A percentile compares a stretch with the other conserved stretches of the same genome.
Conservation (phyloP, 2,329 filamentous ascomycete species). For the Ophiocordyceps polyrhachis-furcata region DNA sequence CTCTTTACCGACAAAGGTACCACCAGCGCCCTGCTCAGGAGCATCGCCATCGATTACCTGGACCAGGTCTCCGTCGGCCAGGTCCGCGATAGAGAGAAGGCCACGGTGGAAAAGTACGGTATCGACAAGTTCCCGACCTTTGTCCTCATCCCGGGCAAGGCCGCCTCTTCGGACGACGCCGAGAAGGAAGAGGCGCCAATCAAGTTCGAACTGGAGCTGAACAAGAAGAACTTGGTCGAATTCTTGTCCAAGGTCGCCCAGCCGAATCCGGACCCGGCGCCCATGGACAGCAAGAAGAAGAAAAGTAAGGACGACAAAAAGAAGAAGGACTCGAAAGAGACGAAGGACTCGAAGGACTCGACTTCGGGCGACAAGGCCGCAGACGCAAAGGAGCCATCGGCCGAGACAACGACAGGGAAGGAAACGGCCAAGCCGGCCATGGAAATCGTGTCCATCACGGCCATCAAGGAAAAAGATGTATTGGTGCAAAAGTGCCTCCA, state of each 20-base stretch:
- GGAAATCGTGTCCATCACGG: conserved; percentile 41
- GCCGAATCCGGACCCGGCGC: conserved; percentile 56
- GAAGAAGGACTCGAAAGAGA: conserved; percentile 19
- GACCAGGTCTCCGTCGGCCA: conserved; percentile 65
- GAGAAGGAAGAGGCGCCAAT: conserved; percentile 43
- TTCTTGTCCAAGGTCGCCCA: conserved; percentile 66
- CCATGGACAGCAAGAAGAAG: conserved; percentile 20
- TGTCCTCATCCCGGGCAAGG: conserved; percentile 49
- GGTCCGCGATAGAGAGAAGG: conserved; percentile 62
- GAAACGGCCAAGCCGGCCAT: conserved; percentile 6
- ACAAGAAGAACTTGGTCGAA: conserved; percentile 61
- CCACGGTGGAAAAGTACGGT: conserved; percentile 53
- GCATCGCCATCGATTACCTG: conserved; percentile 79
- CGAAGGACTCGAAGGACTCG: neutral
- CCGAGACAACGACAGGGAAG: conserved; percentile 8
- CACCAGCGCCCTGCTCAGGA: conserved; percentile 64
- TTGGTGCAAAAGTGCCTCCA: conserved; percentile 56
- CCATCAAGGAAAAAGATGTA: conserved; percentile 43
- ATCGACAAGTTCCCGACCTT: conserved; percentile 65
- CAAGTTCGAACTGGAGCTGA: conserved; percentile 65
- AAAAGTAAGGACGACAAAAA: conserved; percentile 14
- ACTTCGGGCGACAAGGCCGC: conserved; percentile 18
- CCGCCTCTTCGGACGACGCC: neutral
- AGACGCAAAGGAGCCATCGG: conserved; percentile 10
- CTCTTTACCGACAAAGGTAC: conserved; percentile 88